Conservation (phyloP, 1,139 yeast species). For the Yamadazyma dushanensis region DNA sequence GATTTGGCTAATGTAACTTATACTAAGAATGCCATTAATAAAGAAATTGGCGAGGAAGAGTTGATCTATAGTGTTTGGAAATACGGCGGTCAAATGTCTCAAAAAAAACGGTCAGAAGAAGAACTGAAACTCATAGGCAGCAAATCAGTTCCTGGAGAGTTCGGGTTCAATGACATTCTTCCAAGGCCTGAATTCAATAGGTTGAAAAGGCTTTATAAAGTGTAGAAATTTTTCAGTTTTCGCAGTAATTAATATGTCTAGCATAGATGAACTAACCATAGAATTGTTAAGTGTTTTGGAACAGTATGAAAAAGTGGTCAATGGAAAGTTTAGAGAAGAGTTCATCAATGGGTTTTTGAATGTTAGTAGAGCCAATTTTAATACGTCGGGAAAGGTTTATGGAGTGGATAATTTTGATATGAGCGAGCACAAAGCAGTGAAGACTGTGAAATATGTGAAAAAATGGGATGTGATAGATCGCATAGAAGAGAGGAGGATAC, state of each 20-base stretch:
- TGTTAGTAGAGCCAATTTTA: constrained; percentile 43
- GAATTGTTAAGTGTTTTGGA: constrained; percentile 27
- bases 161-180: constrained; percentile 52
- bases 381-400: constrained; percentile 20
- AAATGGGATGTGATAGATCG: constrained; percentile 16
- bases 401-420: constrained; percentile 29
- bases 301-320: constrained; percentile 28
- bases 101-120: constrained; percentile 32
- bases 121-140: constrained; percentile 39
- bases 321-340: constrained; percentile 20
- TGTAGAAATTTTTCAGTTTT: neutral
- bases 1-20: constrained; percentile 69
- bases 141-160: constrained; percentile 28
- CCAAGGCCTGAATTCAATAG: constrained; percentile 45
- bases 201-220: constrained; percentile 42
- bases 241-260: neutral
- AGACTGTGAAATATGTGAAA: constrained; percentile 15
- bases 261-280: constrained; percentile 7
- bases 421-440: constrained; percentile 30
- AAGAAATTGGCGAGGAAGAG: constrained; percentile 63
- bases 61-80: constrained; percentile 56
- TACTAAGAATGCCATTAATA: constrained; percentile 17
- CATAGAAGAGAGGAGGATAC: constrained; percentile 4
- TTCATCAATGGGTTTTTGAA: constrained; percentile 34
- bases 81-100: constrained; percentile 48